phyloP scores from a whole-genome alignment of 2,329 filamentous ascomycete genomes.

The Cryphonectria nitschkei region DNA sequence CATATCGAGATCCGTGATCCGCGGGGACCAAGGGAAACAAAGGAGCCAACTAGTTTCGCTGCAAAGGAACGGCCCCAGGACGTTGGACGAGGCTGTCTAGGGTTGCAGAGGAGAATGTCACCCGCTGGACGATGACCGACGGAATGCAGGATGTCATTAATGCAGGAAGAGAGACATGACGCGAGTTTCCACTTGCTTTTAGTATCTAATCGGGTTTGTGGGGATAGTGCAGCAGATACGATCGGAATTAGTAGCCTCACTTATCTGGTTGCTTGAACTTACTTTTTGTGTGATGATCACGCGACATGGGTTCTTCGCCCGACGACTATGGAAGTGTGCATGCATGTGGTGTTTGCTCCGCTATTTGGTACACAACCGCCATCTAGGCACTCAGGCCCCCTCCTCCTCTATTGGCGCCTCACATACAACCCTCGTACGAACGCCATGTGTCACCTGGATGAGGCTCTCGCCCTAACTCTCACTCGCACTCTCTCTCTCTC shows the following conservation, averaged over 20 bases:
- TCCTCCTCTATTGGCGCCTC: not conserved
- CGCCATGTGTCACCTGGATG: not conserved
- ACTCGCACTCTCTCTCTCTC: no score
- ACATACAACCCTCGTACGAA: not conserved
- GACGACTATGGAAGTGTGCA: not conserved
- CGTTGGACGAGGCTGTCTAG: not conserved
- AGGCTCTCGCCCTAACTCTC: not conserved
- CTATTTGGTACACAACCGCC: not conserved
- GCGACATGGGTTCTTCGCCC: not conserved
- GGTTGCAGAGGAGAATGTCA: not conserved
- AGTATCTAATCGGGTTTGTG: not conserved
- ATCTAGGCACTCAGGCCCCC: not conserved
- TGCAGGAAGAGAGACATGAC: not conserved
- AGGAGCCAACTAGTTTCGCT: no score
- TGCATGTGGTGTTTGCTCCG: not conserved
- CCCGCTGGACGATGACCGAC: no score
- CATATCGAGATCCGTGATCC: not conserved
- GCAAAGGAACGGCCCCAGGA: not conserved
- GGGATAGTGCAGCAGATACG: not conserved
- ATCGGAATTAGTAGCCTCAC: not conserved
- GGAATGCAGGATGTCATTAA: not conserved
- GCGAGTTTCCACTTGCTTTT: not conserved
- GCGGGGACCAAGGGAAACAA: not conserved
- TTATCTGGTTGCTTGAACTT: not conserved
- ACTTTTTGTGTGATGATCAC: not conserved